phyloP scores from a whole-genome alignment of 345 rosid genomes.

The Citrus cavaleriei region DNA sequence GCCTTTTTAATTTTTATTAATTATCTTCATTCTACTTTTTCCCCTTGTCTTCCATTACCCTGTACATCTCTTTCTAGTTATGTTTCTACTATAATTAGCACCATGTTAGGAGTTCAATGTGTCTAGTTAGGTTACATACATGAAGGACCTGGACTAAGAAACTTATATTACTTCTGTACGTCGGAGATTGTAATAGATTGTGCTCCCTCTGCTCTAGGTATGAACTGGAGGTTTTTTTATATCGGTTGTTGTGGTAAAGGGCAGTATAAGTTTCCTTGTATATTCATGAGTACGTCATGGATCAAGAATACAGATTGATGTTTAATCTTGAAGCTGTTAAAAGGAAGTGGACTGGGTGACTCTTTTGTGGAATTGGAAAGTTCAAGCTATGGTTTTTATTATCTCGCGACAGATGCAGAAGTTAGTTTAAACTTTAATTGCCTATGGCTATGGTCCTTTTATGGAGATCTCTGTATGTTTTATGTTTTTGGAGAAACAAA shows the following conservation, averaged over 20 bases:
- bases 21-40: constrained; percentile 8
- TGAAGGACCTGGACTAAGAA: constrained; percentile 26
- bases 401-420: constrained; percentile 11
- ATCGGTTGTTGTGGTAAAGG: constrained; percentile 12
- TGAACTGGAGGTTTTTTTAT: constrained; percentile 22
- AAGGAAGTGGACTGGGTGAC: constrained; percentile 22
- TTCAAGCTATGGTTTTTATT: constrained; percentile 8
- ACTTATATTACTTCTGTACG: not conserved
- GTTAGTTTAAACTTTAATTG: constrained; percentile 15
- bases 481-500: constrained; percentile 4
- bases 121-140: constrained; percentile 28
- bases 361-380: constrained; percentile 20
- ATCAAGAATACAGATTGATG: constrained; percentile 12
- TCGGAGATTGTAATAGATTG: constrained; percentile 25
- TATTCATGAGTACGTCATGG: constrained; percentile 10
- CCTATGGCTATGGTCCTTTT: constrained; percentile 8
- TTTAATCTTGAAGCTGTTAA: constrained; percentile 15
- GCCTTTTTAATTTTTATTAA: not conserved
- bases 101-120: constrained; percentile 1
- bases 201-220: constrained; percentile 23
- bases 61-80: not conserved
- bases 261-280: constrained; percentile 3
- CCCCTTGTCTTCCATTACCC: not conserved
- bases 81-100: not conserved
- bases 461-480: constrained; percentile 17